Evolutionary conservation across 2,329 filamentous ascomycete species (phyloP), one percentile per base, ranked within the genome.

Genomic region (Byssochlamys sp.): DNA sequence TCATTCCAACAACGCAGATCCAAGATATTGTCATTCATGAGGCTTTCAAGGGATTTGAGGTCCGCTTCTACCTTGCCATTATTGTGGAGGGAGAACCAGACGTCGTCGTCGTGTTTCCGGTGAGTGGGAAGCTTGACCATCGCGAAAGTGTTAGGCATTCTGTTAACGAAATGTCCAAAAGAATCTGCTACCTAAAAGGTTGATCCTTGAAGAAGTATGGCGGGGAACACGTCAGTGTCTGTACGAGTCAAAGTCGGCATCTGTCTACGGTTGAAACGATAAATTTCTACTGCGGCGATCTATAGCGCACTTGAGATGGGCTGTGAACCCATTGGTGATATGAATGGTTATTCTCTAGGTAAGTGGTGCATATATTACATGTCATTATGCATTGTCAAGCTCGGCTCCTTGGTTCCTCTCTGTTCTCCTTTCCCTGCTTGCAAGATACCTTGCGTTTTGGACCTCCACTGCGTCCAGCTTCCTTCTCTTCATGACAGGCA

Each of bases 21-120:
- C 89, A 89, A 69, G 94, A 99, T 71, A 87, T 99, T 57, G 84
- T 96, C 56, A 89, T 99, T 54, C 91, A 96, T 71, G 94, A 99
- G 77, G 94, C 91, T 2, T 97, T 97, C 73, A 84, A 84, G 58
- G 91, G 91, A 0, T 95, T 96, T 67, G 90, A 91, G 74, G 91
- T 97, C 35, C 79, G 87, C 48, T 95, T 92, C 69, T 96, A 96
- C 69, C 77, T 99, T 7, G 84, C 90, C 3, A 89, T 97, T 29
- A 87, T 97, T 55, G 90, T 97, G 19, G 88, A 95, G 65, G 91
- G 86, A 1, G 92, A 97, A 74, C 83, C 87, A 56, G 87, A 94
- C 63, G 82, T 95, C 3, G 89, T 97, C 0, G 92, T 99, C n/a
- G 91, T 97, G 2, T 99, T 99, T 71, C 92, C 92, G 2, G 82